Conservation (phyloP, 495 filamentous ascomycete species). For the Aspergillus wentii region DNA sequence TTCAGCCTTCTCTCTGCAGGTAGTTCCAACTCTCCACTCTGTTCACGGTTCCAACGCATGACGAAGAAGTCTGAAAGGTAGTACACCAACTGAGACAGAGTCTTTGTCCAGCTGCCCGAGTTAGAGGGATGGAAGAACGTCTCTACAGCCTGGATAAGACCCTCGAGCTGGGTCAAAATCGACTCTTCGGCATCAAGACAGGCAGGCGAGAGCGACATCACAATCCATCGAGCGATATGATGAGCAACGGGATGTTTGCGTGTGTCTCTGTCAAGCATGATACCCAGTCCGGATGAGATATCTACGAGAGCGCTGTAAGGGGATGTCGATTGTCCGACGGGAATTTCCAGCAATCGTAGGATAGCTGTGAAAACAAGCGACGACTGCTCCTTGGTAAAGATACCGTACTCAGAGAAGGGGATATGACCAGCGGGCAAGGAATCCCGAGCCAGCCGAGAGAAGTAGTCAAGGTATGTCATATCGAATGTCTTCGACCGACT, state of each 20-base stretch:
- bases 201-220: conserved; percentile 85
- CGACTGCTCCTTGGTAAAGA: conserved; percentile 90
- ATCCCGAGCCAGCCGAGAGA: conserved; percentile 83
- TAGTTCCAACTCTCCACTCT: conserved; percentile 82
- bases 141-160: conserved; percentile 90
- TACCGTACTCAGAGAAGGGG: conserved; percentile 79
- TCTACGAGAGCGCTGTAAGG: conserved; percentile 83
- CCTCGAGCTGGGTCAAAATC: conserved; percentile 80
- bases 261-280: conserved; percentile 84
- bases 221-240: conserved; percentile 91
- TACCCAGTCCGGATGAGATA: conserved; percentile 71
- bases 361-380: conserved; percentile 90
- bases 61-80: conserved; percentile 96
- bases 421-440: conserved; percentile 68
- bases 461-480: conserved; percentile 78
- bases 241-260: conserved; percentile 89
- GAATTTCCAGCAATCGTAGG: conserved; percentile 86
- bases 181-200: conserved; percentile 76
- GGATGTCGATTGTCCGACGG: conserved; percentile 91
- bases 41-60: conserved; percentile 95
- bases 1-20: conserved; percentile 76
- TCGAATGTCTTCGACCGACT: conserved; percentile 87
- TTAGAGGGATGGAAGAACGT: conserved; percentile 99
- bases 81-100: conserved; percentile 83
- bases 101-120: conserved; percentile 86